phyloP scores from a whole-genome alignment of 139 green algal species.

The Chlorella ohadii region DNA sequence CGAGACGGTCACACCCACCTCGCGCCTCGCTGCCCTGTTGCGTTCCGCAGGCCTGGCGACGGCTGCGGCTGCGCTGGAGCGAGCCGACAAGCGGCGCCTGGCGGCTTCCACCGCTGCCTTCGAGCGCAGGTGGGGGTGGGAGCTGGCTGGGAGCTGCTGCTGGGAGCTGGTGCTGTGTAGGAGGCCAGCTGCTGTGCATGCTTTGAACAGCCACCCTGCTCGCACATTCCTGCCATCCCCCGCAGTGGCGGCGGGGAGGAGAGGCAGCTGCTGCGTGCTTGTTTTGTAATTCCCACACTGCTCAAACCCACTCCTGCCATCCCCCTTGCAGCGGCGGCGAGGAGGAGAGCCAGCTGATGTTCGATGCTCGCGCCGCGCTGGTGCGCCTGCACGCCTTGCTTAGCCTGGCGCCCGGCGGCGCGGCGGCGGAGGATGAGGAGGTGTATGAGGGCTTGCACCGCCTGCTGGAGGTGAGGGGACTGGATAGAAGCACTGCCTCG shows the following conservation, averaged over 20 bases:
- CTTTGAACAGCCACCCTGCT: too few species aligned
- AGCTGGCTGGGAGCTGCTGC: too few species aligned
- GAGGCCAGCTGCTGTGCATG: too few species aligned
- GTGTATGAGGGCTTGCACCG: constrained; percentile 4
- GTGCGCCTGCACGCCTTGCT: constrained; percentile 23
- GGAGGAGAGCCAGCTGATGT: constrained; percentile 23
- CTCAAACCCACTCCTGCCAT: too few species aligned
- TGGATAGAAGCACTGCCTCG: too few species aligned
- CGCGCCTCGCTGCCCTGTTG: too few species aligned
- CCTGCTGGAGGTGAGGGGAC: constrained; percentile 9
- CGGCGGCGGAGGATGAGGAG: constrained; percentile 1
- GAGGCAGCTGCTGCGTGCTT: too few species aligned
- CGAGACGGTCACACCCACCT: too few species aligned
- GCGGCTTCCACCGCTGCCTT: background rate
- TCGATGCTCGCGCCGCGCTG: constrained; percentile 10
- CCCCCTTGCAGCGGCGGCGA: background rate
- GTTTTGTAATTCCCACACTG: too few species aligned
- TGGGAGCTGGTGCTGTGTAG: too few species aligned
- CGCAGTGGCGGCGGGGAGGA: too few species aligned
- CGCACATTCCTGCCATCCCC: too few species aligned
- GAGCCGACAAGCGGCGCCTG: background rate
- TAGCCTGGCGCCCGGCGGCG: background rate
- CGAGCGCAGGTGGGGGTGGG: background rate
- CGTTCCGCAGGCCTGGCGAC: background rate
- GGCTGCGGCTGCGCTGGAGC: constrained; percentile 13